Evolutionary conservation across 768 basidiomycete genomes (phyloP), one percentile per base, ranked within the genome.

Genomic region (Amanita polypyramis): DNA sequence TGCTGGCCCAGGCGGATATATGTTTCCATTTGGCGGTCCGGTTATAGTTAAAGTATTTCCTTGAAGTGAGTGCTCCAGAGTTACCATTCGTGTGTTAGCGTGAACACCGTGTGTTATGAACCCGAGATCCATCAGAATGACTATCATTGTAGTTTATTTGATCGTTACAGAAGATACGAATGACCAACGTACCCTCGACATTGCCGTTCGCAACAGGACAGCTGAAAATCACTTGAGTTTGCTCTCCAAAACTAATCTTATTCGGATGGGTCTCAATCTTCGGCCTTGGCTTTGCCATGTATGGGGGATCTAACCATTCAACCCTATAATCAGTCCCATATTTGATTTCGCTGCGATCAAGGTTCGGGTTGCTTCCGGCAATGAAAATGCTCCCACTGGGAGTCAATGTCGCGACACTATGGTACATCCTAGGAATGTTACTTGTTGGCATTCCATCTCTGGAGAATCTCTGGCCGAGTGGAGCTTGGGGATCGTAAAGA

Each of bases 311-410:
- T 54, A 95, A 70, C 74, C 83, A 81, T 60, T 96, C 93, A 27
- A 91, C 85, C 43, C 90, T 73, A 60, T 94, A 95, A 61, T 95
- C 89, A 14, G 90, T 91, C 25, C 82, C 80, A 59, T 85, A 93
- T 58, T 69, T 68, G 35, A 76, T 55, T 55, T 79, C 82, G 55
- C 81, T 87, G 45, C 85, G 68, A 61, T 90, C 86, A 50, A 89
- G 62, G 62, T 90, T 90, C 20, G 88, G 88, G 57, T 88, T 90
- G 51, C 85, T 86, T 29, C 87, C 87, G 15, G 86, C 80, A 49
- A 91, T 78, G 80, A 90, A 77, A 43, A 90, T 63, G 44, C 75
- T 72, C 2, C 80, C 88, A 25, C 65, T 67, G 5, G 87, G 87
- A 6, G 84, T 82, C 56, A 89, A 64, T 12, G 82, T 86, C 39